These are phyloP conservation scores for Baudoinia panamericana DNA, from an alignment of 495 filamentous ascomycete genomes.

Conservation along the genomic window DNA sequence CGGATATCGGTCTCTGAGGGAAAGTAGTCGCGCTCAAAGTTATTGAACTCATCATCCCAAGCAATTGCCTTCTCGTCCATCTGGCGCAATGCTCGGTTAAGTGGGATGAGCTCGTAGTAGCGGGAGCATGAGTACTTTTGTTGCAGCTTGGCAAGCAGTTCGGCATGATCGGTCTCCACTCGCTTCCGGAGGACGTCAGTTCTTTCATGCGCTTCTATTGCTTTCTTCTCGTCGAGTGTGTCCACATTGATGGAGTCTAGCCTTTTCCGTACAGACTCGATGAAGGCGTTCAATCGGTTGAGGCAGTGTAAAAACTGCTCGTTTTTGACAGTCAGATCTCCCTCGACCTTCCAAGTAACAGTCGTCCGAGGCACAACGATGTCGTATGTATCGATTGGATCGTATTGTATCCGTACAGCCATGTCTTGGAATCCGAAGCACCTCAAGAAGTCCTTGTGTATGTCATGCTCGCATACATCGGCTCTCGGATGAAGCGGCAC, in stretches of 20 bases:
- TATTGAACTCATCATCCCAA: conserved; percentile 81
- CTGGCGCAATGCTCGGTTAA: conserved; percentile 74
- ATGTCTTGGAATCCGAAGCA: conserved; percentile 84
- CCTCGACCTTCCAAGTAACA: conserved; percentile 94
- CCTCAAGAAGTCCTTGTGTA: conserved; percentile 79
- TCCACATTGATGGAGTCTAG: conserved; percentile 81
- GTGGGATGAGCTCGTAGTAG: conserved; percentile 89
- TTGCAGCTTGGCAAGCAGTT: conserved; percentile 63
- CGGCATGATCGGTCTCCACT: conserved; percentile 65
- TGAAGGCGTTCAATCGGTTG: conserved; percentile 71
- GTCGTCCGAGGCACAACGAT: conserved; percentile 81
- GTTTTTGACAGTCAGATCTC: conserved; percentile 82
- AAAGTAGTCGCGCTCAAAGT: conserved; percentile 88
- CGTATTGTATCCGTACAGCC: conserved; percentile 80
- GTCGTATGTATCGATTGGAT: conserved; percentile 83
- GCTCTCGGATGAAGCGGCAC: conserved; percentile 64
- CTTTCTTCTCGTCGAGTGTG: conserved; percentile 74
- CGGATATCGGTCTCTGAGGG: conserved; percentile 96
- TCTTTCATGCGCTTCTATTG: conserved; percentile 65
- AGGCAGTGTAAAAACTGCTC: conserved; percentile 71
- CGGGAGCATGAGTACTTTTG: conserved; percentile 82
- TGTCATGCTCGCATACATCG: conserved; percentile 81
- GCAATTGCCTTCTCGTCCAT: conserved; percentile 87
- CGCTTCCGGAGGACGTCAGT: conserved; percentile 61
- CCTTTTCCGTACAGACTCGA: conserved; percentile 66